Conservation (phyloP, 106 monocot species). For the Acorus calamus region DNA sequence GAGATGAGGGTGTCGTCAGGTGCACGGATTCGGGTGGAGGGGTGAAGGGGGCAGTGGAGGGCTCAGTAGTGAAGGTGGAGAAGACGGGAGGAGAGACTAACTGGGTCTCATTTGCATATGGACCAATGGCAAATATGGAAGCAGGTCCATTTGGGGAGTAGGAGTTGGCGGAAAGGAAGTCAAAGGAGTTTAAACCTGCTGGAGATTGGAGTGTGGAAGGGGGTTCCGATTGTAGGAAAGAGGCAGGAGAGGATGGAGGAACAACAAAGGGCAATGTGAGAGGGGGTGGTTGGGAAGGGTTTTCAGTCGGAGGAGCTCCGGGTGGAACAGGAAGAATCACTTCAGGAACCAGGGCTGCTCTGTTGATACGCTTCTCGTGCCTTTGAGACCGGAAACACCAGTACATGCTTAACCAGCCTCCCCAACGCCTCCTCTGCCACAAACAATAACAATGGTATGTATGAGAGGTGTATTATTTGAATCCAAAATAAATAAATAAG, state of each 20-base stretch:
- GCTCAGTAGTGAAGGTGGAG: constrained; percentile 92
- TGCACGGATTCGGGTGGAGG: constrained; percentile 81
- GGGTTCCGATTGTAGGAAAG: constrained; percentile 71
- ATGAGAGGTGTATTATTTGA: no score
- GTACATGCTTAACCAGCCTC: constrained; percentile 50
- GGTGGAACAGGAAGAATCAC: constrained; percentile 2
- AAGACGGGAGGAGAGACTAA: constrained; percentile 88
- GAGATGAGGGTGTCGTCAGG: constrained; percentile 81
- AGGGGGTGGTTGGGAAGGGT: constrained; percentile 19
- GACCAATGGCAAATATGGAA: constrained; percentile 76
- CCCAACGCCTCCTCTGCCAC: constrained; percentile 74
- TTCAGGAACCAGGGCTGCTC: constrained; percentile 63
- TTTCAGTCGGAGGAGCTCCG: constrained; percentile 19
- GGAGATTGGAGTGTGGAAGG: constrained; percentile 62
- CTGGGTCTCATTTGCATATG: constrained; percentile 87
- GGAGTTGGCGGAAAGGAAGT: constrained; percentile 36
- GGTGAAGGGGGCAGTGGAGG: constrained; percentile 81
- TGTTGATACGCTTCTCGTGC: constrained; percentile 41
- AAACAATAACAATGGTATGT: constrained; percentile 2
- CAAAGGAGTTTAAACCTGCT: constrained; percentile 29
- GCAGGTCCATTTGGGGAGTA: constrained; percentile 48
- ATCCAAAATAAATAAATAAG: no score
- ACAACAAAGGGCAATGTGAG: constrained; percentile 48
- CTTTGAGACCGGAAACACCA: constrained; percentile 75
- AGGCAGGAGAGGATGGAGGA: constrained; percentile 89